Base-by-base conservation (phyloP, 768 basidiomycete genomes). In the Leucosporidium scottii region DNA sequence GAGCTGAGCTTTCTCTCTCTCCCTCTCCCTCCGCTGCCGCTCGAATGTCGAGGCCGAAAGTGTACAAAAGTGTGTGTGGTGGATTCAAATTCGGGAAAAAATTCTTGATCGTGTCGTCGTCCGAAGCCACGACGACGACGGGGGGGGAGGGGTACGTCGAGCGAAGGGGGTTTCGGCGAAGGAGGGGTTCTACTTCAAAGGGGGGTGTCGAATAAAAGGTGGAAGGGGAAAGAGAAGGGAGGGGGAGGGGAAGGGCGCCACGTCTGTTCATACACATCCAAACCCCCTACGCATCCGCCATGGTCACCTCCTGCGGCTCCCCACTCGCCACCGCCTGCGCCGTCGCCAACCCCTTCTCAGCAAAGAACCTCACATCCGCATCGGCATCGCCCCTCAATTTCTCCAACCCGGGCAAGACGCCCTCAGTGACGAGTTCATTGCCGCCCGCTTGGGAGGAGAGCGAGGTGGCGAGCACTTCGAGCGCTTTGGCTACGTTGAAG, bases 331-430 rank as follows among this genome's bases (percentile, higher is more conserved):
- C 71, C 28, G 47, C 49, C 49, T 66, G 60, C 23, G 71, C 67
- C 53, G 61, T 62, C 25, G 62, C 47, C 2, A 49, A 39, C 28
- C 91, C 93, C 67, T 88, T 87, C 56, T 84, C 81, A 20, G 93
- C 90, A 79, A 93, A 96, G 81, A 89, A 98, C 76, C 93, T 86
- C 59, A 99, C 96, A 81, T 99, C 96, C 27, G 94, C 91, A 79
- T 99, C 96, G 57, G 82, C 79, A 77, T 99, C 96, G 69, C 85
- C 85, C 80, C 89, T 87, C 79, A 91, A 85, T 74, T 87, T 87
- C 74, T 94, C 89, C 73, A 98, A 78, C 25, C 85, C 84, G n/a
- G 93, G 91, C 21, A 88, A 78, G 66, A 97, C 83, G 78, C 85
- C 86, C 70, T 86, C 82, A 71, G 83, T 82, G 30, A 89, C 82